Evolutionary conservation across 129 eudicot genomes (phyloP), one percentile per base, ranked within the genome.

Genomic region (Centella asiatica): DNA sequence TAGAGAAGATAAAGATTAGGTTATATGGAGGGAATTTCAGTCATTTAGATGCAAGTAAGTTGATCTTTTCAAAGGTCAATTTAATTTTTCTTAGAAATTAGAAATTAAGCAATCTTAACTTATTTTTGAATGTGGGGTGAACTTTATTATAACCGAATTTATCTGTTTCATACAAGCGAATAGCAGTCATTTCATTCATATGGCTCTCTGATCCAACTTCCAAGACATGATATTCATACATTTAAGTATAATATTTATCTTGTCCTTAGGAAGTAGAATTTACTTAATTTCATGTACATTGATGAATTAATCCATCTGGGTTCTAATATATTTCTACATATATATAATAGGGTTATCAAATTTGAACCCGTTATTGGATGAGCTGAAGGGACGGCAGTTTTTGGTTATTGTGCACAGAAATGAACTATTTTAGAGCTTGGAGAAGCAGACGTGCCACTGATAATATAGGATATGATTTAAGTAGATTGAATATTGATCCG

Each of bases 401-500:
- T 24, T 44, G 19, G n/a, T 44, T 48, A 9, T 31, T 29, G 20
- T 20, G 40, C 6, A 13, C 52, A 64, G 65, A 78, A 69, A 81
- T 87, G 83, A 66, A 56, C 68, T 15, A 42, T 14, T 76, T 62
- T 74, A 49, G 78, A 68, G 73, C 73, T 28, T 68, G 75, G 65
- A 57, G 52, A 15, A 56, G 80, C 65, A 52, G 61, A n/a, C 51
- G 80, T 13, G 60, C 74, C 51, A 58, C 64, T 58, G 76, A 74
- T 25, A 64, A 73, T 24, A 83, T 90, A 95, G 97, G 97, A 12
- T 80, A 86, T 19, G 79, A 86, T 69, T 60, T 83, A 1, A 83
- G 94, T 72, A 80, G 77, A 72, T 73, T 86, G 70, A 89, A 83
- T 45, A 55, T 77, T 32, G 89, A 81, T 45, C 71, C 95, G 0